These are phyloP conservation scores for Tricholomella constricta DNA, from an alignment of 768 basidiomycete genomes.

Conservation along the genomic window DNA sequence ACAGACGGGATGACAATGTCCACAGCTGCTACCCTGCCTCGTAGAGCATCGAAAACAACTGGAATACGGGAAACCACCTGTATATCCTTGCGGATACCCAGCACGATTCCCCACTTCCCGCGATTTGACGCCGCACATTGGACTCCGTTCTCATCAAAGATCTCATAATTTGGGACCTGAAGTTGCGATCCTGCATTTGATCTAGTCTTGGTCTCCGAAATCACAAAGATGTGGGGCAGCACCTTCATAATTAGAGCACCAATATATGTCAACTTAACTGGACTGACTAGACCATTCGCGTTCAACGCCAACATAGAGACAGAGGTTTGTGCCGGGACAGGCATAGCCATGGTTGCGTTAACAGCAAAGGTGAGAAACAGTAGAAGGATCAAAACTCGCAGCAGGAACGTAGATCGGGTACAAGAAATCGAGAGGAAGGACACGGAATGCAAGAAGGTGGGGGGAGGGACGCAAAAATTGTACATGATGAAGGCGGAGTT, in stretches of 20 bases:
- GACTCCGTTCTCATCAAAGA: conserved; percentile 10
- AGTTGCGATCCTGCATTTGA: background rate
- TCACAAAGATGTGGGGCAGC: conserved; percentile 5
- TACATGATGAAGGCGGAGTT: too few relatives aligned
- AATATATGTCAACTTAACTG: conserved; percentile 3
- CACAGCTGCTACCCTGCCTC: conserved; percentile 7
- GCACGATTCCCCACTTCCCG: conserved; percentile 9
- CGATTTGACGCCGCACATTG: background rate
- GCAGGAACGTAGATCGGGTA: too few relatives aligned
- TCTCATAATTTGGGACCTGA: conserved; percentile 1
- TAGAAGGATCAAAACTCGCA: background rate
- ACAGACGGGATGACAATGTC: conserved; percentile 14
- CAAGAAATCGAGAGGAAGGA: too few relatives aligned
- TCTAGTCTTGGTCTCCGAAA: conserved; percentile 7
- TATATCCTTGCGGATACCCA: conserved; percentile 9
- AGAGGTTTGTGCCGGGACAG: background rate
- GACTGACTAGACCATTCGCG: conserved; percentile 8
- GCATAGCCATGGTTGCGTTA: background rate
- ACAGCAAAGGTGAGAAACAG: background rate
- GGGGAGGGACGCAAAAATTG: background rate
- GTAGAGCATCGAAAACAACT: background rate
- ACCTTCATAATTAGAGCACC: background rate
- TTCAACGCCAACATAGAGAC: conserved; percentile 4
- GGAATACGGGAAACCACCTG: conserved; percentile 3
- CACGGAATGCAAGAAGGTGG: background rate